A percentile compares a stretch with the other conserved stretches of the same genome.
Evolutionary conservation across 2,329 filamentous ascomycete species (phyloP).

Genomic region (Pseudogymnoascus sp.): DNA sequence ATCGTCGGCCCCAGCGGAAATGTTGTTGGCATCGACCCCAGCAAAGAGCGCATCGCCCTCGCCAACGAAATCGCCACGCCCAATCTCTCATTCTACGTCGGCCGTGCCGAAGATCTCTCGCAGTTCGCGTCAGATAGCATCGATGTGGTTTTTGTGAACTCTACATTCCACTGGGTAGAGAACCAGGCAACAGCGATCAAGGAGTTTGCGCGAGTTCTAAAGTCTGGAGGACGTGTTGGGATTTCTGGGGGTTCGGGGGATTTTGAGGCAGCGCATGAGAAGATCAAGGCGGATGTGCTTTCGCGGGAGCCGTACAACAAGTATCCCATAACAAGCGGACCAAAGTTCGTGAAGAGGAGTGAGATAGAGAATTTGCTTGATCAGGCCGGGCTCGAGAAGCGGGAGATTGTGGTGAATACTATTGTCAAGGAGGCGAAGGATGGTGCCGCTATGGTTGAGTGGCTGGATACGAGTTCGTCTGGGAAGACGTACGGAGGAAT

Average conservation of each 20-base stretch:
- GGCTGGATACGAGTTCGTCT: slow-evolving; percentile 27
- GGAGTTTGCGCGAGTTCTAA: slow-evolving; percentile 21
- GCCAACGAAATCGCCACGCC: slow-evolving; percentile 20
- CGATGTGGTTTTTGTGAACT: slow-evolving; percentile 23
- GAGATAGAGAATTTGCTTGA: slow-evolving; percentile 21
- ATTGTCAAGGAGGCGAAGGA: slow-evolving; percentile 19
- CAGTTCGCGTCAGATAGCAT: slow-evolving; percentile 18
- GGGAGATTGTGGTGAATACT: slow-evolving; percentile 19
- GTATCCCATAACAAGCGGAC: slow-evolving; percentile 19
- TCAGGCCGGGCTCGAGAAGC: slow-evolving; percentile 15
- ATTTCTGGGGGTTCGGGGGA: background rate
- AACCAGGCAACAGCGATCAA: slow-evolving; percentile 19
- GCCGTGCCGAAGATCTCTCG: slow-evolving; percentile 23
- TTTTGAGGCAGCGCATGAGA: background rate
- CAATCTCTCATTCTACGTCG: slow-evolving; percentile 19
- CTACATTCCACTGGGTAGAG: slow-evolving; percentile 24
- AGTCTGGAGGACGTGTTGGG: slow-evolving; percentile 13
- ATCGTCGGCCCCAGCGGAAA: slow-evolving; percentile 16
- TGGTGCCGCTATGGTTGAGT: slow-evolving; percentile 24
- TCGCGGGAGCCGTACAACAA: slow-evolving; percentile 19
- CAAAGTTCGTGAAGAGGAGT: slow-evolving; percentile 20
- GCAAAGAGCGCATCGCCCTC: slow-evolving; percentile 12
- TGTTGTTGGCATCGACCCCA: slow-evolving; percentile 29
- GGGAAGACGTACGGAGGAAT: slow-evolving; percentile 27
- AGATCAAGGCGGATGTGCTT: slow-evolving; percentile 18